Evolutionary conservation across 768 basidiomycete species (phyloP).

Genomic region (Leccinum subgranulosum): DNA sequence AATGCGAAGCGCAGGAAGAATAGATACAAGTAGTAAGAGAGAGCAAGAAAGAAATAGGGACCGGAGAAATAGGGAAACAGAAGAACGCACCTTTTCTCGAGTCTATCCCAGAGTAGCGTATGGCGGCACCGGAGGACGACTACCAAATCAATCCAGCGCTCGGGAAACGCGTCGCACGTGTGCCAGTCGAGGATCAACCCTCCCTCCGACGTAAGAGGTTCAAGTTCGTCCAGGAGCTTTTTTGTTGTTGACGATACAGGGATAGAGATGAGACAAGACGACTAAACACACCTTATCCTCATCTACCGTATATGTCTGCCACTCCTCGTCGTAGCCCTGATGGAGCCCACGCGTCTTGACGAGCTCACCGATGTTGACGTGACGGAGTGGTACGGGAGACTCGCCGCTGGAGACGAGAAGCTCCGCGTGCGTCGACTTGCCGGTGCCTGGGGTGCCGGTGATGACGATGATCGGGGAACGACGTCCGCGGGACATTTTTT

Average conservation of each 20-base stretch:
- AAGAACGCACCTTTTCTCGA: conserved; percentile 76
- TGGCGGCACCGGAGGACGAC: conserved; percentile 92
- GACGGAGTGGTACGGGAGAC: conserved; percentile 64
- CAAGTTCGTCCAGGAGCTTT: conserved; percentile 86
- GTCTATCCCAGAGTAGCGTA: conserved; percentile 79
- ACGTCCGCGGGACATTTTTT: neutral
- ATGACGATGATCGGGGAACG: conserved; percentile 71
- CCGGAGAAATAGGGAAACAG: neutral
- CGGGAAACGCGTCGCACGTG: conserved; percentile 89
- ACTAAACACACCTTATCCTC: conserved; percentile 79
- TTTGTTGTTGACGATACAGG: neutral
- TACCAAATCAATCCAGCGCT: conserved; percentile 95
- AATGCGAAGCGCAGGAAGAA: neutral
- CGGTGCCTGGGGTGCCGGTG: conserved; percentile 93
- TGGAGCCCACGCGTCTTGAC: conserved; percentile 83
- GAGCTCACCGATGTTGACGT: conserved; percentile 88
- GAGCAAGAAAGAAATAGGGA: too few species aligned
- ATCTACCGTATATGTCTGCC: conserved; percentile 92
- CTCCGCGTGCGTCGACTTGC: conserved; percentile 91
- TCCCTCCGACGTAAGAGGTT: conserved; percentile 63
- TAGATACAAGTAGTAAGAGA: too few species aligned
- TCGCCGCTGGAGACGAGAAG: conserved; percentile 60
- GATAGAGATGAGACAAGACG: neutral
- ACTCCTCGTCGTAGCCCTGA: conserved; percentile 87
- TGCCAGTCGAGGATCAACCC: conserved; percentile 94